A percentile compares a stretch with the other conserved stretches of the same genome.
These are phyloP conservation scores for Rhododendron mucronatum DNA, from an alignment of 148 eudicot genomes.

Conservation along the genomic window DNA sequence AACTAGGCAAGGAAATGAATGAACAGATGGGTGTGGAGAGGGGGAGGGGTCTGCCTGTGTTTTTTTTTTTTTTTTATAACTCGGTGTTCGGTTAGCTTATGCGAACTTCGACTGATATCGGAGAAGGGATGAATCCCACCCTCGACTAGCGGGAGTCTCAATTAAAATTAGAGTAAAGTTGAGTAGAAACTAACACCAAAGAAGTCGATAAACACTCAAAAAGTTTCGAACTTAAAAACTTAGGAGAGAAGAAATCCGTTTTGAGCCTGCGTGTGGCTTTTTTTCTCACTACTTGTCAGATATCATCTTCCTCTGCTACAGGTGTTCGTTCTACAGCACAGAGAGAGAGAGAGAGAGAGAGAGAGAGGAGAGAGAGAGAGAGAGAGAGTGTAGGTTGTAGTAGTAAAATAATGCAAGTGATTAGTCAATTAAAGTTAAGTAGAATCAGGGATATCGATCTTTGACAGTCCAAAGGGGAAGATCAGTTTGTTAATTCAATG, in stretches of 20 bases:
- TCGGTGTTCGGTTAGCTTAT: too few relatives aligned
- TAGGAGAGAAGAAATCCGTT: background rate
- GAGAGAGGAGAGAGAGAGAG: background rate
- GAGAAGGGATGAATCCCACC: too few relatives aligned
- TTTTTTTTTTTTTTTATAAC: too few relatives aligned
- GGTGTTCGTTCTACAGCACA: background rate
- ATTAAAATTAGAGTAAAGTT: too few relatives aligned
- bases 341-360: background rate
- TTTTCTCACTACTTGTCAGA: constrained; percentile 5
- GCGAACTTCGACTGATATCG: too few relatives aligned
- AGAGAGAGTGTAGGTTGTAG: background rate
- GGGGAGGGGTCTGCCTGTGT: background rate
- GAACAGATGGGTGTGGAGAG: constrained; percentile 15
- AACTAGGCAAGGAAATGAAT: constrained; percentile 20
- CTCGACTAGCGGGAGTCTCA: too few relatives aligned
- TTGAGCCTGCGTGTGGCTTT: constrained; percentile 6
- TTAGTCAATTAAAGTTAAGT: background rate
- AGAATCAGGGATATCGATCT: constrained; percentile 20
- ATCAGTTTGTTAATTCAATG: constrained; percentile 16
- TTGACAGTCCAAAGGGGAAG: constrained; percentile 19
- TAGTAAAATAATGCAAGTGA: background rate
- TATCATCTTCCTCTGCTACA: background rate
- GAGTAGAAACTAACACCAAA: too few relatives aligned
- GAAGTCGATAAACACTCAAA: rapidly evolving
- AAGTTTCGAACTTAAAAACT: background rate